Base-by-base conservation (phyloP, 345 rosid genomes). In the Gossypium thurberi region DNA sequence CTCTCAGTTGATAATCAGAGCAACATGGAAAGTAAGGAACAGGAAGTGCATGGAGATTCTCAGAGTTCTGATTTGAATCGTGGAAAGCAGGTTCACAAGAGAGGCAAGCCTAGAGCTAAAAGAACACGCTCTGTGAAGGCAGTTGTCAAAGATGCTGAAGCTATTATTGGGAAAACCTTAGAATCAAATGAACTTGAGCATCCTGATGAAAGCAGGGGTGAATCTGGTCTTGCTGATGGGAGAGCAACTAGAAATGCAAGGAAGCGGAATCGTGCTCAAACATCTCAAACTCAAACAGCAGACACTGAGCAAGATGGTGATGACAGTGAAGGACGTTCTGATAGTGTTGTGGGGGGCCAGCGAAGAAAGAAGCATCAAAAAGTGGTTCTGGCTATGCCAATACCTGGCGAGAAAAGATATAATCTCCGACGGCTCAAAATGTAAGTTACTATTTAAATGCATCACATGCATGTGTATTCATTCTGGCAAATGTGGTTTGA, bases 51-150 rank as follows among this genome's bases (percentile, higher is more conserved):
- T 55, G 88, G 76, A 75, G 88, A 82, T 81, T 81, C 87, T 42
- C 80, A 80, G 77, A 80, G 88, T 71, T 87, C 88, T 79, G 82
- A 76, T 67, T 44, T 79, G 51, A 87, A 79, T 55, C 81, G 50
- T 71, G 87, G 87, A 66, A 72, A 46, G 58, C 87, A 78, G 79
- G 74, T 84, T 76, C 86, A 50, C 26, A 78, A 74, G 80, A 86
- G 85, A 78, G 84, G 88, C 79, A 85, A 79, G 80, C 65, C 87
- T 26, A 87, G 86, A 80, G 76, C 84, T 65, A 81, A 77, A 73
- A 88, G 94, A 82, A 87, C 89, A 28, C 90, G 87, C 51, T 77
- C 97, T 65, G 87, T 92, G 69, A 95, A 92, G 84, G 91, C 81
- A 51, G 92, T 87, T 81, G 96, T 90, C 2, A 82, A 85, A 75